phyloP scores from a whole-genome alignment of 805 yeast genomes.

The Tetrapisispora fleetii region DNA sequence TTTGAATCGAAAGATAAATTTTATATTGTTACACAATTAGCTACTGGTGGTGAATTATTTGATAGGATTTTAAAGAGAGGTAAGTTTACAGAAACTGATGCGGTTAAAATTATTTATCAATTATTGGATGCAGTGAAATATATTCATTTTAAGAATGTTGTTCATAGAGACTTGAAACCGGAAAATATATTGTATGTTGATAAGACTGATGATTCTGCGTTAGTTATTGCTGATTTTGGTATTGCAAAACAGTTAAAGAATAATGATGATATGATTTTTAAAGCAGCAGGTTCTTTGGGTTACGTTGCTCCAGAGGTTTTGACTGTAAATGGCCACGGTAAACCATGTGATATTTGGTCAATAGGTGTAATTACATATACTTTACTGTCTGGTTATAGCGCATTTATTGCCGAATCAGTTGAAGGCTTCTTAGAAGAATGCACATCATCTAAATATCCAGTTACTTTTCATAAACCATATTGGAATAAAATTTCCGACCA shows the following conservation, averaged over 20 bases:
- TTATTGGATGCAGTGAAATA: conserved; percentile 70
- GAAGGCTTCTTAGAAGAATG: conserved; percentile 77
- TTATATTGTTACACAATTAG: conserved; percentile 87
- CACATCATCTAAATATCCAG: conserved; percentile 53
- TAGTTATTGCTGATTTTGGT: conserved; percentile 93
- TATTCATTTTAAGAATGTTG: conserved; percentile 66
- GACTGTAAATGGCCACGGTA: conserved; percentile 76
- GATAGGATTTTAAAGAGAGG: conserved; percentile 78
- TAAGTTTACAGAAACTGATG: conserved; percentile 81
- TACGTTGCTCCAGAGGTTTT: conserved; percentile 96
- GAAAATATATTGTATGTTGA: conserved; percentile 74
- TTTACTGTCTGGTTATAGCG: conserved; percentile 82
- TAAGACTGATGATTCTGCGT: conserved; percentile 48
- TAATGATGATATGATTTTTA: conserved; percentile 50
- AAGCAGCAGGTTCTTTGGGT: conserved; percentile 88
- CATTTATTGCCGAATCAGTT: conserved; percentile 77
- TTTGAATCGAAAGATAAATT: conserved; percentile 88
- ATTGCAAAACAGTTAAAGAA: conserved; percentile 69
- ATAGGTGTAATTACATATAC: conserved; percentile 90
- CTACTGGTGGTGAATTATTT: conserved; percentile 92
- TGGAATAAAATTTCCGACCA: conserved; percentile 75
- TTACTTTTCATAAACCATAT: conserved; percentile 77
- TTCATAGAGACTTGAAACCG: conserved; percentile 91
- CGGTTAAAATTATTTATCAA: conserved; percentile 64
- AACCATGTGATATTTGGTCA: conserved; percentile 95